Conservation (phyloP, 1,284 basidiomycete genomes). For the Erythrobasidium hasegawianum region DNA sequence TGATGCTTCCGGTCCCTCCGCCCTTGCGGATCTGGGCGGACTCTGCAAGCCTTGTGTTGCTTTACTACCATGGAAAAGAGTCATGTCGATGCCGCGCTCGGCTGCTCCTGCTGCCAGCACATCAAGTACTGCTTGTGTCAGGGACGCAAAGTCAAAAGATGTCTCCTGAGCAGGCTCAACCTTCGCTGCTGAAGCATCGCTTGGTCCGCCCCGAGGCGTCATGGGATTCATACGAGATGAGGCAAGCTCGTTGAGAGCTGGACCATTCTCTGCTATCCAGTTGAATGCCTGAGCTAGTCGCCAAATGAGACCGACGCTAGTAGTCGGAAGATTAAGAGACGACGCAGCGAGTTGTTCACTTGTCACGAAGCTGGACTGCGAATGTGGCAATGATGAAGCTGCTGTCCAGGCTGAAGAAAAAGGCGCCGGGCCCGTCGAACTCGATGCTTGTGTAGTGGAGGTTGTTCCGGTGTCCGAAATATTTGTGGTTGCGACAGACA, state of each 20-base stretch:
- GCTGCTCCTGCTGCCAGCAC: constrained; percentile 77
- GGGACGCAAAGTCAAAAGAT: constrained; percentile 62
- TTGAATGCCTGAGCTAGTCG: constrained; percentile 41
- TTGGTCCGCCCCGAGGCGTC: constrained; percentile 14
- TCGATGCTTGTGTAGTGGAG: constrained; percentile 21
- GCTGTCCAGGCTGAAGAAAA: neutral
- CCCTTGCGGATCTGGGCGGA: constrained; percentile 1
- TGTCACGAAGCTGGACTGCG: neutral
- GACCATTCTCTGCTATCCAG: constrained; percentile 43
- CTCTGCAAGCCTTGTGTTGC: too few relatives aligned
- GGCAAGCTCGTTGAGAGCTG: constrained; percentile 30
- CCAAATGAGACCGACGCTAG: constrained; percentile 43
- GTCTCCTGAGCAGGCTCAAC: neutral
- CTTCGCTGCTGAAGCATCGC: too few relatives aligned
- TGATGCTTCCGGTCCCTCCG: neutral
- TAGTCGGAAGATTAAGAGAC: constrained; percentile 42
- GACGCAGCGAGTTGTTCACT: constrained; percentile 44
- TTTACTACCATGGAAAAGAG: constrained; percentile 28
- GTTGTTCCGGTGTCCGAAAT: constrained; percentile 35
- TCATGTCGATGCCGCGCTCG: constrained; percentile 66
- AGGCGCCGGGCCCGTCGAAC: neutral
- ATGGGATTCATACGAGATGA: constrained; percentile 25
- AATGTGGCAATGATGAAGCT: neutral
- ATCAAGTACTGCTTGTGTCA: constrained; percentile 73
- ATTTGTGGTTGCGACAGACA: constrained; percentile 33